Conservation (phyloP, 176 grass and related monocot species). For the Triticum turgidum region DNA sequence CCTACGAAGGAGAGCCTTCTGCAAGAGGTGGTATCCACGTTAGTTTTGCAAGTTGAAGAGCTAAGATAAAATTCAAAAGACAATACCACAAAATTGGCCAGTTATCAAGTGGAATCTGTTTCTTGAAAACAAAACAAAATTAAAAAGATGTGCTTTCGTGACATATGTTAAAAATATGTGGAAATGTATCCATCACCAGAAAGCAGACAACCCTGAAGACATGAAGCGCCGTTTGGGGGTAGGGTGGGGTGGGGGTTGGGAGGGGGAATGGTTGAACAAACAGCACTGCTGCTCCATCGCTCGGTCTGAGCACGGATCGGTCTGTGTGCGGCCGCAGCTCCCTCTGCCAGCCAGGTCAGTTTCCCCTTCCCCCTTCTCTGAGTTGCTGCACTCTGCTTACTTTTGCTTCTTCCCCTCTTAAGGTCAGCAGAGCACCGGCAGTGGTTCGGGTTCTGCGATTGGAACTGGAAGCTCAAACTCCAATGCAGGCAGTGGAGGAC, state of each 20-base stretch:
- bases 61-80: neutral
- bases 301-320: no score
- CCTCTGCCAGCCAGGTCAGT: no score
- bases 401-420: neutral
- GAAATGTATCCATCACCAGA: neutral
- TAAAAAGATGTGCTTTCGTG: neutral
- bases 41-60: constrained; percentile 9
- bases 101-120: neutral
- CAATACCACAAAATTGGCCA: neutral
- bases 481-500: neutral
- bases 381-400: no score
- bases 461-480: no score
- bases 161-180: neutral
- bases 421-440: neutral
- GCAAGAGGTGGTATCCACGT: neutral
- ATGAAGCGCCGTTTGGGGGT: neutral
- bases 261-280: neutral
- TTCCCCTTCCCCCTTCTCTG: no score
- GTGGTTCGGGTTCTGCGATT: neutral
- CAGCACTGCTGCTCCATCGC: neutral
- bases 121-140: neutral
- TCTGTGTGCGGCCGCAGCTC: no score
- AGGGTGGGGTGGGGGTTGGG: no score
- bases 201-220: neutral
- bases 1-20: constrained; percentile 69